Percentiles rank a stretch among this genome's conserved stretches.
phyloP scores from a whole-genome alignment of 1,284 basidiomycete genomes.

The Gymnopus androsaceus region DNA sequence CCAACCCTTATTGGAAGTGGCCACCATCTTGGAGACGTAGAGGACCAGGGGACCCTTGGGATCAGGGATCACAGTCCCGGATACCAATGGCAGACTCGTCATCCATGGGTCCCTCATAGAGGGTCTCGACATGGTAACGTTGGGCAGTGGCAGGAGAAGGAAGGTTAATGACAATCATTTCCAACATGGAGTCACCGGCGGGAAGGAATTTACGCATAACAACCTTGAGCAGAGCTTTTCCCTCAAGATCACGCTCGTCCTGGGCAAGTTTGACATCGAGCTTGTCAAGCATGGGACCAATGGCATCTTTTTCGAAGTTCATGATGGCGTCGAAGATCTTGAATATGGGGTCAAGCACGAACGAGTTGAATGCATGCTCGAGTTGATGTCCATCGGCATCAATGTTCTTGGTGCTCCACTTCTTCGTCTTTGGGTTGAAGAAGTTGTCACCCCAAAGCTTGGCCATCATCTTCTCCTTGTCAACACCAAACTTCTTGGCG shows the following conservation, averaged over 20 bases:
- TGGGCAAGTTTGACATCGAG: conserved; percentile 90
- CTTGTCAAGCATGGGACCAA: conserved; percentile 89
- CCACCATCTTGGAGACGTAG: conserved; percentile 99
- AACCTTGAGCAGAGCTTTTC: conserved; percentile 96
- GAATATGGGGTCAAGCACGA: conserved; percentile 99
- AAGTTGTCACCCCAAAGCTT: conserved; percentile 99
- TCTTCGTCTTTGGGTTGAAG: conserved; percentile 93
- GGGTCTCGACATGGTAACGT: conserved; percentile 98
- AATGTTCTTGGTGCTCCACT: conserved; percentile 87
- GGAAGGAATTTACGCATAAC: conserved; percentile 99
- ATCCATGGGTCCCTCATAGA: conserved; percentile 99
- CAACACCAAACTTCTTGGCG: conserved; percentile 98
- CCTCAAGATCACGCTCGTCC: conserved; percentile 95
- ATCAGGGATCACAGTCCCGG: conserved; percentile 89
- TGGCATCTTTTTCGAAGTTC: conserved; percentile 99
- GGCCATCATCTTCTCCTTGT: conserved; percentile 97
- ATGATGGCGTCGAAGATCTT: conserved; percentile 98
- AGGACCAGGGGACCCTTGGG: conserved; percentile 95
- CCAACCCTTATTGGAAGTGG: conserved; percentile 99
- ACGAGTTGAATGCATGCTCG: conserved; percentile 93
- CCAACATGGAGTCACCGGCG: conserved; percentile 96
- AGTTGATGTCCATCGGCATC: conserved; percentile 87
- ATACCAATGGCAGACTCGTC: conserved; percentile 99
- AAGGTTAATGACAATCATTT: conserved; percentile 99
- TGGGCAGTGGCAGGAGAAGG: conserved; percentile 97